Evolutionary conservation across 2,329 filamentous ascomycete species (phyloP).

Genomic region (Chaetomium olivaceum): DNA sequence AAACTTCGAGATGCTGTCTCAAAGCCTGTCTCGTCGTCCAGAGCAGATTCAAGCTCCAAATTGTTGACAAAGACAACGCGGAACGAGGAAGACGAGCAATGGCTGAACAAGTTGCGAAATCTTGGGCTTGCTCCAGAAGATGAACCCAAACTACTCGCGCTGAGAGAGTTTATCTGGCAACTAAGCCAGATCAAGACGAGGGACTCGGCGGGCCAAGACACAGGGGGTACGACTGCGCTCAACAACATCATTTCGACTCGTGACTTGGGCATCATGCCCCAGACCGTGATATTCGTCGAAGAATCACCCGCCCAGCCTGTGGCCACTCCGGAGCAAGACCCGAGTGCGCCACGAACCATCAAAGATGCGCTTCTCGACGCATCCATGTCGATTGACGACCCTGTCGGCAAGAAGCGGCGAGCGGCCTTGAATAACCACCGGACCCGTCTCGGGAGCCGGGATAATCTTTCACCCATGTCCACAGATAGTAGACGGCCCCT

Average conservation of each 20-base stretch:
- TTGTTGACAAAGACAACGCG: constrained; percentile 65
- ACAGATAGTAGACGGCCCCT: constrained; percentile 38
- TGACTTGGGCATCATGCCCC: constrained; percentile 73
- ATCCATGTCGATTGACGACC: constrained; percentile 80
- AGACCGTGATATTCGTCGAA: constrained; percentile 92
- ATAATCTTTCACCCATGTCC: constrained; percentile 43
- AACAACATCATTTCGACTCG: constrained; percentile 74
- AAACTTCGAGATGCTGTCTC: constrained; percentile 66
- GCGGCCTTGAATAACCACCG: constrained; percentile 54
- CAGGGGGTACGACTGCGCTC: constrained; percentile 47
- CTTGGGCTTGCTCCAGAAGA: constrained; percentile 81
- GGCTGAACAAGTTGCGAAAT: constrained; percentile 81
- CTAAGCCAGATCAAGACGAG: constrained; percentile 71
- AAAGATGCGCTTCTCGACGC: constrained; percentile 89
- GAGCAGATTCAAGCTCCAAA: constrained; percentile 58
- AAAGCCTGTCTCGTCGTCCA: constrained; percentile 58
- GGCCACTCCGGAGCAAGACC: constrained; percentile 39
- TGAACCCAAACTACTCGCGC: constrained; percentile 81
- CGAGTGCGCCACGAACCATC: constrained; percentile 69
- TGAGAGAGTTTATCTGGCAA: constrained; percentile 90
- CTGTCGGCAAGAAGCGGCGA: constrained; percentile 55
- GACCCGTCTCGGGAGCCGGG: constrained; percentile 44
- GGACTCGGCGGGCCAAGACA: constrained; percentile 39
- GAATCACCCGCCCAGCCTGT: constrained; percentile 53
- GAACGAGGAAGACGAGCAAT: constrained; percentile 92